Conservation (phyloP, 2,329 filamentous ascomycete genomes). For the Claviceps sp. region DNA sequence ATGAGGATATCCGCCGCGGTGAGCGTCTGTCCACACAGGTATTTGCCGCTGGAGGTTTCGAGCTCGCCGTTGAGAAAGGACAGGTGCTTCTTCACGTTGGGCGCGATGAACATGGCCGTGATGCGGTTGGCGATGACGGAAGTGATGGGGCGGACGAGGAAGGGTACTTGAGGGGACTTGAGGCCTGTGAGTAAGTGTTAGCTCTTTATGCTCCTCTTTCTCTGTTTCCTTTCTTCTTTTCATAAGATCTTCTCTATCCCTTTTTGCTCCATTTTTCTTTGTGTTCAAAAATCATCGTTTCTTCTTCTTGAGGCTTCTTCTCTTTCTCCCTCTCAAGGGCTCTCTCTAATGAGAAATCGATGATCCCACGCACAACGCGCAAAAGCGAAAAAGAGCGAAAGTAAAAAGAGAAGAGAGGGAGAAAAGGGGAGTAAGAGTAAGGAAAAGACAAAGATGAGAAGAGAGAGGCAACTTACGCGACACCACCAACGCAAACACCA, state of each 20-base stretch:
- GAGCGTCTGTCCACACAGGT: constrained; percentile 35
- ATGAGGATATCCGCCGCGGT: constrained; percentile 41
- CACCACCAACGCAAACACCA: constrained; percentile 53
- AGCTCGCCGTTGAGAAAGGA: constrained; percentile 37
- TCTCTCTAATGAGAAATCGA: background rate
- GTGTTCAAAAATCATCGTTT: background rate
- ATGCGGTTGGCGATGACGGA: constrained; percentile 27
- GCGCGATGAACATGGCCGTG: constrained; percentile 28
- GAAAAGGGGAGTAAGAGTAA: background rate
- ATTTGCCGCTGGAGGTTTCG: constrained; percentile 29
- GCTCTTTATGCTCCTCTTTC: background rate
- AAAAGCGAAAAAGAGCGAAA: no score
- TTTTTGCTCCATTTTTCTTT: background rate
- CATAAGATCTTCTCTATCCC: background rate
- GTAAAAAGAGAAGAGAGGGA: background rate
- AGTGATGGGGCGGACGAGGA: constrained; percentile 40
- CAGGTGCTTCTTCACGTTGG: constrained; percentile 35
- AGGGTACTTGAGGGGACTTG: constrained; percentile 33
- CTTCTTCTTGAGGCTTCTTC: background rate
- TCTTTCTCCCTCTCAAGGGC: no score
- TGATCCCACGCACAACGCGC: background rate
- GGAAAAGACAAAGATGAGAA: background rate
- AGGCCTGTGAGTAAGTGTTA: constrained; percentile 19
- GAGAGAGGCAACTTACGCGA: constrained; percentile 22
- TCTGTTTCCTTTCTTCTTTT: background rate